Evolutionary conservation across 2,329 filamentous ascomycete species (phyloP).

Genomic region (Reticulascus tulasneorum): DNA sequence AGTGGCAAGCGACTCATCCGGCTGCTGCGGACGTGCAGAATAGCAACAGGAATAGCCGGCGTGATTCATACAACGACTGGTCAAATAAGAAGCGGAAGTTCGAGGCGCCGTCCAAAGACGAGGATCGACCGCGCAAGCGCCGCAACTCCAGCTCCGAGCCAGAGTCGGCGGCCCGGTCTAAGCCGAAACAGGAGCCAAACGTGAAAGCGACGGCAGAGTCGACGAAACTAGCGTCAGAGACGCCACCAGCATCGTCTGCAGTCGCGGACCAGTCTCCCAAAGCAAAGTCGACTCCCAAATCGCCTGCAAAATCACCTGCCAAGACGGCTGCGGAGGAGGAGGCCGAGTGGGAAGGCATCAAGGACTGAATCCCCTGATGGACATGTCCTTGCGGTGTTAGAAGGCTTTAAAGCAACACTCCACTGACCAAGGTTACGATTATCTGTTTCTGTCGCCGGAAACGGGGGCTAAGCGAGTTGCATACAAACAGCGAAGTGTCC

Average conservation of each 20-base stretch:
- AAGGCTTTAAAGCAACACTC: too few relatives aligned
- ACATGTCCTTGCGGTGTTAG: too few relatives aligned
- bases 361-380: conserved; percentile 12
- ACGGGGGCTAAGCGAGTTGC: too few relatives aligned
- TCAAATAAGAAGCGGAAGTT: conserved; percentile 13
- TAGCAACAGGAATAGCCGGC: conserved; percentile 12
- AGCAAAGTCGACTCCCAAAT: conserved; percentile 7
- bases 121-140: conserved; percentile 8
- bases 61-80: too few relatives aligned
- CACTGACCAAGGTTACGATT: too few relatives aligned
- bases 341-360: conserved; percentile 17
- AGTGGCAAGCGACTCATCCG: conserved; percentile 30
- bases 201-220: not conserved
- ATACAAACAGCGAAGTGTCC: too few relatives aligned
- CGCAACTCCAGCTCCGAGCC: conserved; percentile 12
- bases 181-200: not conserved
- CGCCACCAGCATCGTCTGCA: conserved; percentile 5
- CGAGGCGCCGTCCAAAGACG: conserved; percentile 5
- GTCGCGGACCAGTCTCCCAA: conserved; percentile 3
- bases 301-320: too few relatives aligned
- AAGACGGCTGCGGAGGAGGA: conserved; percentile 10
- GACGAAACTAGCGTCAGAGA: conserved; percentile 4
- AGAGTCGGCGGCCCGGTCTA: conserved; percentile 1
- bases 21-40: conserved; percentile 16
- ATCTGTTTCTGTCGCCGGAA: too few relatives aligned